These are phyloP conservation scores for Aspergillus campestris DNA, from an alignment of 495 filamentous ascomycete species.

Conservation along the genomic window DNA sequence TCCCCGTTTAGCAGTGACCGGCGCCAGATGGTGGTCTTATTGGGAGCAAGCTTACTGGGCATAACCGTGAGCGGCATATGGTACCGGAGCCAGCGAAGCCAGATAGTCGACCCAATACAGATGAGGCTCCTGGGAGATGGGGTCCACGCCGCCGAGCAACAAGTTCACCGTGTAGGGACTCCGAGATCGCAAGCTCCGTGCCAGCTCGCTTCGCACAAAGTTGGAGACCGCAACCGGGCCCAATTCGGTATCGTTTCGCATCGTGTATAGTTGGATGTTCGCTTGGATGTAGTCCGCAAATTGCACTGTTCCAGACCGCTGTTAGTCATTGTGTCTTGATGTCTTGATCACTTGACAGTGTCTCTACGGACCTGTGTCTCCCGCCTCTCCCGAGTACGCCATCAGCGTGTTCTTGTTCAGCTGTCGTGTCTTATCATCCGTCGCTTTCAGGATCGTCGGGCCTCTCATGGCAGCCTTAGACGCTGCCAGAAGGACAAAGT, in stretches of 20 bases:
- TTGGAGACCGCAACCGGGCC: slow-evolving; percentile 78
- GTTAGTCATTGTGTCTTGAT: slow-evolving; percentile 19
- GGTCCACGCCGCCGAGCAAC: slow-evolving; percentile 84
- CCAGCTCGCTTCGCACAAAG: slow-evolving; percentile 90
- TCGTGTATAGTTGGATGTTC: slow-evolving; percentile 94
- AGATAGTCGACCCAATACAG: slow-evolving; percentile 98
- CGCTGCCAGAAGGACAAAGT: slow-evolving; percentile 95
- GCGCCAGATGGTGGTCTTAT: no score
- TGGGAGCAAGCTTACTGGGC: slow-evolving; percentile 63
- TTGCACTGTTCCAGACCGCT: slow-evolving; percentile 56
- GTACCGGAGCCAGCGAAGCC: slow-evolving; percentile 74
- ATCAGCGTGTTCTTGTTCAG: slow-evolving; percentile 91
- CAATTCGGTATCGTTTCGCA: slow-evolving; percentile 91
- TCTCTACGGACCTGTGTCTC: slow-evolving; percentile 70
- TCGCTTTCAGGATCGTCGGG: slow-evolving; percentile 88
- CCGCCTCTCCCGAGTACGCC: slow-evolving; percentile 94
- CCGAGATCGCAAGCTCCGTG: slow-evolving; percentile 77
- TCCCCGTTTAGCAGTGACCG: slow-evolving; percentile 4
- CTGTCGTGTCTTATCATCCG: slow-evolving; percentile 89
- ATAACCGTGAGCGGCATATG: slow-evolving; percentile 96
- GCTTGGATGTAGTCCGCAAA: slow-evolving; percentile 99
- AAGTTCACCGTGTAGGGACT: slow-evolving; percentile 95
- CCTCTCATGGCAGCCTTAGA: slow-evolving; percentile 98
- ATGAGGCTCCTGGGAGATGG: slow-evolving; percentile 75
- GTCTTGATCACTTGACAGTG: neutral